A percentile compares a stretch with the other conserved stretches of the same genome.
These are phyloP conservation scores for Alternaria triticimaculans DNA, from an alignment of 2,329 filamentous ascomycete genomes.

Conservation along the genomic window DNA sequence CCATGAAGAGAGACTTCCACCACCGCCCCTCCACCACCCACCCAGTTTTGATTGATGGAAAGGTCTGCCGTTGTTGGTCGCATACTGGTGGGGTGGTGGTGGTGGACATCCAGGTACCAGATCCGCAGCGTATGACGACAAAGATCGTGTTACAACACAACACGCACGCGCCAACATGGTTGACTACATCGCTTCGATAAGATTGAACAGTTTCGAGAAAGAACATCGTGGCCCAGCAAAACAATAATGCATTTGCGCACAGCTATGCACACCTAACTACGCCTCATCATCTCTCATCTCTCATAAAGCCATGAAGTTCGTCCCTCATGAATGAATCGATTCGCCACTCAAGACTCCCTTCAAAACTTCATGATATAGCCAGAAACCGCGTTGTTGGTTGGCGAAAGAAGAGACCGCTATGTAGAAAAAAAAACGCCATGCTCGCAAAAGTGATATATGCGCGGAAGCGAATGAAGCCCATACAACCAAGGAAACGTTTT, in stretches of 20 bases:
- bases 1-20: too few relatives aligned
- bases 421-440: conserved; percentile 4
- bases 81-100: not conserved
- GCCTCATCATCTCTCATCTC: conserved; percentile 1
- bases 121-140: not conserved
- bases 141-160: too few relatives aligned
- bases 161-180: not conserved
- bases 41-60: not conserved
- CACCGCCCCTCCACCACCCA: too few relatives aligned
- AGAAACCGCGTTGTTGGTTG: not conserved
- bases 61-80: not conserved
- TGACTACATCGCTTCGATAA: too few relatives aligned
- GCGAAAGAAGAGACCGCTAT: not conserved
- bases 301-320: conserved; percentile 13
- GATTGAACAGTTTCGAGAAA: too few relatives aligned
- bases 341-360: conserved; percentile 7
- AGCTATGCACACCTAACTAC: not conserved
- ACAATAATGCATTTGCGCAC: conserved; percentile 2
- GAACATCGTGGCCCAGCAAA: not conserved
- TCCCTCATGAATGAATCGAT: conserved; percentile 8
- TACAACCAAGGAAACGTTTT: conserved; percentile 10
- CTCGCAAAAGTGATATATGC: conserved; percentile 15
- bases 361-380: not conserved
- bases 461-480: conserved; percentile 5
- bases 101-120: not conserved